phyloP scores from a whole-genome alignment of 257 asterid genomes.

The Rhazya stricta region DNA sequence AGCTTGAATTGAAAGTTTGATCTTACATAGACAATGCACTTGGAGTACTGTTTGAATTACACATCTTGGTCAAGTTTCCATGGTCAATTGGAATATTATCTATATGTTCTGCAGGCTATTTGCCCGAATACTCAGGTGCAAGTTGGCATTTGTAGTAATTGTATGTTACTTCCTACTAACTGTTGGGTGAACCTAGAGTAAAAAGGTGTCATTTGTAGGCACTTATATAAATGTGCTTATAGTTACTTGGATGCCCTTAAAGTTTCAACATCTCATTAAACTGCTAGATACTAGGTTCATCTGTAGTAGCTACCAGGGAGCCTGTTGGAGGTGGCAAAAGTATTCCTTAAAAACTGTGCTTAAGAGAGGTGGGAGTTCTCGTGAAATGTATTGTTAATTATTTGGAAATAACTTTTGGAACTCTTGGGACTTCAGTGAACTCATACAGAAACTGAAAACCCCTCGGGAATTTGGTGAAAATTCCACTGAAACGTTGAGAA shows the following conservation, averaged over 20 bases:
- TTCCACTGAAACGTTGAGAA: neutral
- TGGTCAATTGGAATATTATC: neutral
- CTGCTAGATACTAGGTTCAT: no score
- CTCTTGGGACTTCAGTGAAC: neutral
- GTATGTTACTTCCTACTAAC: neutral
- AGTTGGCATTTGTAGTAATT: neutral
- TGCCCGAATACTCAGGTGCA: neutral
- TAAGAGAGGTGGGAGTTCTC: neutral
- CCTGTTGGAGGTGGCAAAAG: neutral
- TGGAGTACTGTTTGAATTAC: neutral
- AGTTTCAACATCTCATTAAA: no score
- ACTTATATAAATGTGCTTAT: neutral
- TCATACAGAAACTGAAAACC: conserved; percentile 1
- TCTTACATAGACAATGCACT: neutral
- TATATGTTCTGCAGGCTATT: neutral
- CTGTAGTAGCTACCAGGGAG: neutral
- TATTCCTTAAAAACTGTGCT: neutral
- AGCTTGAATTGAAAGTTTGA: neutral
- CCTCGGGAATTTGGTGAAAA: neutral
- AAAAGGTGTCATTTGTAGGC: neutral
- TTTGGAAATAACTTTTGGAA: neutral
- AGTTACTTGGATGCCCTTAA: no score
- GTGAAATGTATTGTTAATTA: neutral
- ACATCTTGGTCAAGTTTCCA: neutral
- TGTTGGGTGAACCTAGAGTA: neutral